A percentile compares a stretch with the other conserved stretches of the same genome.
These are phyloP conservation scores for Papiliotrema laurentii DNA, from an alignment of 1,284 basidiomycete species.

Conservation along the genomic window DNA sequence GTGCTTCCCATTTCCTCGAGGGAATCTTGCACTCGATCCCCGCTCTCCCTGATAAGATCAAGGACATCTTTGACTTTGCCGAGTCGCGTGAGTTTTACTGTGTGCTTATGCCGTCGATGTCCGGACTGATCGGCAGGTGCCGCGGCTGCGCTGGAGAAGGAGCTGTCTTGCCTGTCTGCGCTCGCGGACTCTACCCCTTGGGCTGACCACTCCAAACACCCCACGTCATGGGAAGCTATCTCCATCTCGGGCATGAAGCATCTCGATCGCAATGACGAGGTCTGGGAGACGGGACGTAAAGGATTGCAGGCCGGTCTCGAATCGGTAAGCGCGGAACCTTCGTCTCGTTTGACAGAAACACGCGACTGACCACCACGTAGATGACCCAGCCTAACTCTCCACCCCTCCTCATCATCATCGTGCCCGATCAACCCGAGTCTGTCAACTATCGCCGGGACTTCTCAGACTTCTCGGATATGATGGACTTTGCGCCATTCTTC, in stretches of 20 bases:
- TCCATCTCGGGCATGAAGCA: conserved; percentile 34
- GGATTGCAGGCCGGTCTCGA: conserved; percentile 40
- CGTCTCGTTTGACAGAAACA: too few species aligned
- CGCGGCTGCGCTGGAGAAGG: conserved; percentile 32
- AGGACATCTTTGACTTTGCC: conserved; percentile 37
- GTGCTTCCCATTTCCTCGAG: conserved; percentile 30
- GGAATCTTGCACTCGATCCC: conserved; percentile 30
- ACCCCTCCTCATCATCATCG: conserved; percentile 42
- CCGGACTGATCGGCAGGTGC: conserved; percentile 22
- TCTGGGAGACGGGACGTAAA: conserved; percentile 36
- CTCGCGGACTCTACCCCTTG: conserved; percentile 40
- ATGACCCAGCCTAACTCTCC: conserved; percentile 41
- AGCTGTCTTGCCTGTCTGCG: conserved; percentile 40
- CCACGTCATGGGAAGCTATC: conserved; percentile 40
- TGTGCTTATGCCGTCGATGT: background rate
- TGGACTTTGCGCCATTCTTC: background rate
- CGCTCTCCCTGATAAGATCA: conserved; percentile 28
- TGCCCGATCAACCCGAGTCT: conserved; percentile 13
- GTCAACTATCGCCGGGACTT: background rate
- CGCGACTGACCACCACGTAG: too few species aligned
- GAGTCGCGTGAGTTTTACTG: conserved; percentile 29
- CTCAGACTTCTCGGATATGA: background rate
- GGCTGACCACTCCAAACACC: conserved; percentile 19
- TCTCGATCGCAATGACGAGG: conserved; percentile 23
- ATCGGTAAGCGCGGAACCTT: conserved; percentile 33